phyloP scores from a whole-genome alignment of 176 grass and related monocot species.

The Cenchrus purpureus region DNA sequence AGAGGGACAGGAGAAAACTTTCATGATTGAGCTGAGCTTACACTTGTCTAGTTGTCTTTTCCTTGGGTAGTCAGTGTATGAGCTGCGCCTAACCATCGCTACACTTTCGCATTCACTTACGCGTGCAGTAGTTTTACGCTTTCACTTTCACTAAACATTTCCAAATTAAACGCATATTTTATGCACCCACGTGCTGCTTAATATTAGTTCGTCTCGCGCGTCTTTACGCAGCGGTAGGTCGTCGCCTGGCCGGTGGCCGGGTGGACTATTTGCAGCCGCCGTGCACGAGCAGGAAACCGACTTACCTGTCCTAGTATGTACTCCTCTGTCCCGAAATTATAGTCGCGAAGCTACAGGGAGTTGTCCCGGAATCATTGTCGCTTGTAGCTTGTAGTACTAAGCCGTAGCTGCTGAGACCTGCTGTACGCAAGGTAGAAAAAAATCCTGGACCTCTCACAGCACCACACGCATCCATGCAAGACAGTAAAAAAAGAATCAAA shows the following conservation, averaged over 20 bases:
- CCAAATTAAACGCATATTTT: background rate
- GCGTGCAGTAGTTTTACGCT: background rate
- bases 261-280: background rate
- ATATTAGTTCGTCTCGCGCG: background rate
- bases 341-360: too few species aligned
- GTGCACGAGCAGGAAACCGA: background rate
- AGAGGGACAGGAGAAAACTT: background rate
- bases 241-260: too few species aligned
- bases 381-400: too few species aligned
- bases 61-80: background rate
- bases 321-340: too few species aligned
- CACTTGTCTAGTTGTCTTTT: background rate
- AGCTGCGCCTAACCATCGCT: background rate
- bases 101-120: background rate
- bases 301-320: background rate
- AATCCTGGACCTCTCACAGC: too few species aligned
- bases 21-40: background rate
- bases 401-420: too few species aligned
- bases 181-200: slow-evolving; percentile 2
- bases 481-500: too few species aligned
- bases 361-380: too few species aligned
- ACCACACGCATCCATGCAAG: too few species aligned
- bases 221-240: background rate
- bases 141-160: slow-evolving; percentile 3
- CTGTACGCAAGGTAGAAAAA: too few species aligned